These are phyloP conservation scores for Acanthochlamys bracteata DNA, from an alignment of 106 monocot species.

Conservation along the genomic window DNA sequence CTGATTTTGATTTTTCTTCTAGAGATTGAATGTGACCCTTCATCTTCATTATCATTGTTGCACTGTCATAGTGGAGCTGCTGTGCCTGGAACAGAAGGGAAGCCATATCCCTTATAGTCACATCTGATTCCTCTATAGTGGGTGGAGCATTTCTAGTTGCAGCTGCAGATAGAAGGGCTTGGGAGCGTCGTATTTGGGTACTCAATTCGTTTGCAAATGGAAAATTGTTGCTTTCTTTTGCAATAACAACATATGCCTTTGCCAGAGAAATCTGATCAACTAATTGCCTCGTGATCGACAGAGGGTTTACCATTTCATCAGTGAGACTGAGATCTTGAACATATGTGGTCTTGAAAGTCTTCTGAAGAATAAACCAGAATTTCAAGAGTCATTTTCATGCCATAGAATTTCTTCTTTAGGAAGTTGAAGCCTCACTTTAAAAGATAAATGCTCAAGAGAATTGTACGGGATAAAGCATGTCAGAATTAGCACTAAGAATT, in stretches of 20 bases:
- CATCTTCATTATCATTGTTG: slow-evolving; percentile 44
- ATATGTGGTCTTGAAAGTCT: slow-evolving; percentile 12
- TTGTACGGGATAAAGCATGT: not conserved
- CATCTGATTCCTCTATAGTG: slow-evolving; percentile 26
- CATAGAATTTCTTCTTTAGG: not conserved
- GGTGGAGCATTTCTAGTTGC: slow-evolving; percentile 20
- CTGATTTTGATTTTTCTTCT: slow-evolving; percentile 53
- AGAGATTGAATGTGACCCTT: slow-evolving; percentile 58
- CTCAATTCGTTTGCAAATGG: slow-evolving; percentile 54
- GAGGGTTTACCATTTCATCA: slow-evolving; percentile 55
- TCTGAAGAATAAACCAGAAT: slow-evolving; percentile 21
- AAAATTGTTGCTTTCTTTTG: slow-evolving; percentile 66
- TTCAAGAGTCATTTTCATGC: not conserved
- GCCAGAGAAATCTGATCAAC: slow-evolving; percentile 75
- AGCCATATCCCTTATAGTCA: slow-evolving; percentile 52
- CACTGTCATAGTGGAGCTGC: slow-evolving; percentile 54
- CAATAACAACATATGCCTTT: slow-evolving; percentile 41
- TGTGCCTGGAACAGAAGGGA: slow-evolving; percentile 58
- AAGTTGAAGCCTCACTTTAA: not conserved
- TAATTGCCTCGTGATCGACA: slow-evolving; percentile 56
- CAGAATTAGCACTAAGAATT: not conserved
- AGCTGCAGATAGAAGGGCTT: slow-evolving; percentile 42
- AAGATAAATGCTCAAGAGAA: not conserved
- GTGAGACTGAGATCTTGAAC: slow-evolving; percentile 42
- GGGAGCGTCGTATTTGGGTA: slow-evolving; percentile 39